Percentiles rank a stretch among this genome's conserved stretches.
Evolutionary conservation across 805 yeast genomes (phyloP).

Genomic region (Wickerhamomyces kurtzmanii): DNA sequence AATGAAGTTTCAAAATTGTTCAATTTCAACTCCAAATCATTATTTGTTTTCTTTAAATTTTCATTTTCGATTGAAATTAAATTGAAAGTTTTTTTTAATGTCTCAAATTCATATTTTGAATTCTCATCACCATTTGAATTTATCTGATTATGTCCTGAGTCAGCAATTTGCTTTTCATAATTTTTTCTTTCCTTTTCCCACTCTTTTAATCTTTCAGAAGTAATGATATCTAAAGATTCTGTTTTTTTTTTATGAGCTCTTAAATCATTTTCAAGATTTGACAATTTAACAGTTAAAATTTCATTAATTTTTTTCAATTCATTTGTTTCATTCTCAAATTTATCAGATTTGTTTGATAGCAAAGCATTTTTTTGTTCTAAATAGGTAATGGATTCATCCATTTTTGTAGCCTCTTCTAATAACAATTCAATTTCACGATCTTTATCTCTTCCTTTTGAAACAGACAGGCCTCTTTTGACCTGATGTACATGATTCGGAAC

Average conservation of each 20-base stretch:
- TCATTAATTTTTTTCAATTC: conserved; percentile 13
- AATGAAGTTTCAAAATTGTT: conserved; percentile 18
- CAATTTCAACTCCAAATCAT: conserved; percentile 38
- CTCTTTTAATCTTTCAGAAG: too few species aligned
- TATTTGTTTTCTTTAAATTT: conserved; percentile 23
- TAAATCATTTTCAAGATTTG: conserved; percentile 10
- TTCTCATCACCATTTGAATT: background rate
- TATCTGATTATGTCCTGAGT: too few species aligned
- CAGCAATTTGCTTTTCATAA: too few species aligned
- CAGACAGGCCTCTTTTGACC: conserved; percentile 14
- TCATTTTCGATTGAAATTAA: conserved; percentile 21
- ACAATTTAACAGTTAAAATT: conserved; percentile 9
- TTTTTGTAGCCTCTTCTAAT: conserved; percentile 35
- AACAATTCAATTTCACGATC: conserved; percentile 35
- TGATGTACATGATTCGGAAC: too few species aligned
- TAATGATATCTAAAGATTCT: too few species aligned
- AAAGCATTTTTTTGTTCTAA: conserved; percentile 21
- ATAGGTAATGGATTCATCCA: conserved; percentile 33
- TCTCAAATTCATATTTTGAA: conserved; percentile 4
- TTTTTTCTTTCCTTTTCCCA: too few species aligned
- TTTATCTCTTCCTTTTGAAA: conserved; percentile 17
- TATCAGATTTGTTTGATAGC: conserved; percentile 17
- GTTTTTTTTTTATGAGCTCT: conserved; percentile 2
- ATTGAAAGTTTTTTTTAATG: conserved; percentile 7
- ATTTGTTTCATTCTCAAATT: conserved; percentile 11